Base-by-base conservation (phyloP, 2,329 filamentous ascomycete genomes). In the Neopestalotiopsis clavispora region DNA sequence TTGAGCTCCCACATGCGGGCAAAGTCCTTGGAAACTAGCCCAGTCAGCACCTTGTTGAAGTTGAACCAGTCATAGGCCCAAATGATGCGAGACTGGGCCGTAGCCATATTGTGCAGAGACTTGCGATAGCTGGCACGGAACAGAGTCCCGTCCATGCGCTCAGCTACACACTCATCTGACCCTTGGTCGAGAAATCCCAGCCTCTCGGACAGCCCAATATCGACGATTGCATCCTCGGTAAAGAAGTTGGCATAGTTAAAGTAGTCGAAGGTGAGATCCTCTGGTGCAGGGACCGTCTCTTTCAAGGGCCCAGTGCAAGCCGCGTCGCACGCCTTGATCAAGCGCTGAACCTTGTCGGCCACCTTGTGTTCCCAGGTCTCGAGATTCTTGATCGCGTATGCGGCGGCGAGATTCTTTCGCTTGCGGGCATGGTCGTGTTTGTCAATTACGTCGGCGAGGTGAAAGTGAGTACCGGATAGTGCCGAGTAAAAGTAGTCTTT, bases 281-380 rank as follows among this genome's bases (percentile, higher is more conserved):
- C 71, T 0, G n/a, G 78, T 72, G 10, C 78, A 75, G n/a, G 14
- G 7, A 7, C 3, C 2, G 7, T 4, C 1, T 5, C 34, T 6
- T 42, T 20, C 17, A 81, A 74, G 0, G 83, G 80, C 0, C 72
- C 68, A 4, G 82, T 84, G 67, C 83, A 84, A 40, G 74, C 76
- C 42, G 71, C 70, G 70, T 88, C 85, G 32, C 83, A 79, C 45
- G 82, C 79, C 14, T 73, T 77, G 65, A 87, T 78, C 23, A 87
- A 75, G 12, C 82, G 78, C 14, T 80, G 76, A 0, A 81, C 78
- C 75, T 86, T 87, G 69, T 88, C 85, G 12, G 83, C 83, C 1
- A 88, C 85, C 70, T 87, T 88, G 76, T 83, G 81, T 70, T 87
- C 86, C 85, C 85, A 87, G 6, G 78, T 80, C 72, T 87, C 85